phyloP scores from a whole-genome alignment of 2,329 filamentous ascomycete genomes.

The Verticillium klebahnii region DNA sequence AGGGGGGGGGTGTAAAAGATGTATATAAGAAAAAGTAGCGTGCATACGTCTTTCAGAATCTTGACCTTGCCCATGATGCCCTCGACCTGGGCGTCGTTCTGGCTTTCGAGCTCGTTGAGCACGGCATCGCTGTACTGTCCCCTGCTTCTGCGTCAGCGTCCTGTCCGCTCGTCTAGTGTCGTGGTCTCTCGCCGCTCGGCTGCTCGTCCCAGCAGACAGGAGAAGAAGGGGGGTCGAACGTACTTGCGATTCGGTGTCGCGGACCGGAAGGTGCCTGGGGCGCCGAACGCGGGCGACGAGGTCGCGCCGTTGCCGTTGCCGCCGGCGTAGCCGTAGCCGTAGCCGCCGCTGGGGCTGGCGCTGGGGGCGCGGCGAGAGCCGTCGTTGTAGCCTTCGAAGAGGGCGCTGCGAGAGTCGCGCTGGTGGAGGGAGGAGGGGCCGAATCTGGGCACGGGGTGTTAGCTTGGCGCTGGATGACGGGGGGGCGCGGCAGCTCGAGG shows the following conservation, averaged over 20 bases:
- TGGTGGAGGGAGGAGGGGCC: conserved; percentile 66
- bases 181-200: background rate
- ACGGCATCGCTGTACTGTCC: conserved; percentile 93
- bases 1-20: conserved; percentile 2
- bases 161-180: conserved; percentile 2
- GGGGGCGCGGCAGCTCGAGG: background rate
- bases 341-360: conserved; percentile 46
- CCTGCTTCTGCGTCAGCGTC: conserved; percentile 31
- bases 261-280: conserved; percentile 46
- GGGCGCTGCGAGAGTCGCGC: conserved; percentile 65
- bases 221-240: conserved; percentile 12
- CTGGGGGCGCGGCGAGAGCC: conserved; percentile 36
- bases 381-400: conserved; percentile 67
- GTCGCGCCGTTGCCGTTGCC: conserved; percentile 1
- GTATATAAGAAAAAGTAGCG: background rate
- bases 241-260: conserved; percentile 70
- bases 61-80: conserved; percentile 89
- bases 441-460: conserved; percentile 40
- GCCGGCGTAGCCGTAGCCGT: conserved; percentile 41
- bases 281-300: conserved; percentile 23
- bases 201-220: too few species aligned
- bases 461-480: background rate
- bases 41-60: conserved; percentile 76
- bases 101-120: conserved; percentile 87
- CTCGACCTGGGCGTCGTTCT: conserved; percentile 86